Percentiles rank a stretch among this genome's conserved stretches.
phyloP scores from a whole-genome alignment of 2,329 filamentous ascomycete species.

The Emericellopsis atlantica region DNA sequence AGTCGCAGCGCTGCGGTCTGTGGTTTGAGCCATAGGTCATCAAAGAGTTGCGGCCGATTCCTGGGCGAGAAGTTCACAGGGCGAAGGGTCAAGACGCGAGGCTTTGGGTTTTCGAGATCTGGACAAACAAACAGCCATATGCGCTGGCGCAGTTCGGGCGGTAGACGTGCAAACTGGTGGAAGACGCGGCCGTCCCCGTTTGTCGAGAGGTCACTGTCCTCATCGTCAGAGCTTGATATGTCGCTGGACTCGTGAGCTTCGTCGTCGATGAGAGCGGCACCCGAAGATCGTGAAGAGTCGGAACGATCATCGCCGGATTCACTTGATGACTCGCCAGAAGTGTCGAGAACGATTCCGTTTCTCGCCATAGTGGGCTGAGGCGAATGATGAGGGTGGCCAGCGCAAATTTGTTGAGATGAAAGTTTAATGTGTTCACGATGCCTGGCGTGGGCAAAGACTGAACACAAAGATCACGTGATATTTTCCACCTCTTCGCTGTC shows the following conservation, averaged over 20 bases:
- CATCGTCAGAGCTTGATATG: background rate
- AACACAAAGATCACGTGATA: too few relatives aligned
- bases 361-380: background rate
- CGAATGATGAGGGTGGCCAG: too few relatives aligned
- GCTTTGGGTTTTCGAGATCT: conserved; percentile 8
- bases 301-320: background rate
- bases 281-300: background rate
- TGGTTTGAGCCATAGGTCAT: background rate
- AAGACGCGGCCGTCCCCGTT: background rate
- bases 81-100: conserved; percentile 9
- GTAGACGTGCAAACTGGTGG: conserved; percentile 13
- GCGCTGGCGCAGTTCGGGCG: conserved; percentile 17
- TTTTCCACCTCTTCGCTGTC: too few relatives aligned
- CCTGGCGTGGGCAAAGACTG: too few relatives aligned
- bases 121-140: conserved; percentile 20
- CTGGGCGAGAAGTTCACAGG: background rate
- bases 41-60: background rate
- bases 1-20: background rate
- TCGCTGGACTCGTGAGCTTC: conserved; percentile 1
- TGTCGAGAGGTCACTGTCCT: background rate
- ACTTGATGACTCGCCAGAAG: background rate
- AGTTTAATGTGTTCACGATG: too few relatives aligned
- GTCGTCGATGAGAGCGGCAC: background rate
- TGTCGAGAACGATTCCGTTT: background rate
- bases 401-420: too few relatives aligned